Percentiles rank a stretch among this genome's conserved stretches.
These are phyloP conservation scores for Babesia divergens DNA, from an alignment of 169 alveolate genomes.

Conservation along the genomic window DNA sequence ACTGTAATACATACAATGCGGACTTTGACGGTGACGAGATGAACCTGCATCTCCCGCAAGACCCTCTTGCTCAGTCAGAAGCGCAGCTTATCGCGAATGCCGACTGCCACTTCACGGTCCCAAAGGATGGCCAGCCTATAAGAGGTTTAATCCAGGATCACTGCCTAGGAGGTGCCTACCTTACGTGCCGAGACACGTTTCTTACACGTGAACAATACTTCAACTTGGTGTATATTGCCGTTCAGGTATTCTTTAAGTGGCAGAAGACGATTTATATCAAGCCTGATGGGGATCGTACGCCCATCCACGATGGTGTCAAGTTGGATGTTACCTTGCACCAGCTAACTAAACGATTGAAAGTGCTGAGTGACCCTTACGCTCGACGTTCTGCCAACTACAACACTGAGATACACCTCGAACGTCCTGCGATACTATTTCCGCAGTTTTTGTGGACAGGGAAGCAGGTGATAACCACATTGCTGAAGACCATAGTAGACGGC, in stretches of 20 bases:
- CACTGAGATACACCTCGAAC: slow-evolving; percentile 65
- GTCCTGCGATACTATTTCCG: slow-evolving; percentile 94
- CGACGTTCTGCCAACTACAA: slow-evolving; percentile 16
- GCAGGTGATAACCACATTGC: slow-evolving; percentile 81
- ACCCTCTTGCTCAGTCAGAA: slow-evolving; percentile 93
- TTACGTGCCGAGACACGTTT: slow-evolving; percentile 93
- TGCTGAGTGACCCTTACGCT: slow-evolving; percentile 50
- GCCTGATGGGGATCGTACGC: slow-evolving; percentile 1
- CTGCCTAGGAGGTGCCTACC: slow-evolving; percentile 90
- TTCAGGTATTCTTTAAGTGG: slow-evolving; percentile 32
- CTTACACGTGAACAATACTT: slow-evolving; percentile 71
- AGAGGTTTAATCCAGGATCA: slow-evolving; percentile 97
- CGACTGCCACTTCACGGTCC: slow-evolving; percentile 93
- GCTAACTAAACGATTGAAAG: slow-evolving; percentile 42
- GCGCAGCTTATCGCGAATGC: slow-evolving; percentile 92
- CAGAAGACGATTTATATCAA: slow-evolving; percentile 27
- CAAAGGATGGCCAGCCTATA: slow-evolving; percentile 96
- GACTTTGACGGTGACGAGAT: slow-evolving; percentile 99
- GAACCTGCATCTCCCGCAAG: slow-evolving; percentile 96
- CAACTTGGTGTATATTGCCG: slow-evolving; percentile 48
- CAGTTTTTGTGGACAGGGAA: slow-evolving; percentile 95
- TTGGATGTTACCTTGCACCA: slow-evolving; percentile 42
- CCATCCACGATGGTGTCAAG: slow-evolving; percentile 22
- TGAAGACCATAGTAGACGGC: slow-evolving; percentile 77
- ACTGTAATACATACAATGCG: slow-evolving; percentile 98